A percentile compares a stretch with the other conserved stretches of the same genome.
These are phyloP conservation scores for Colletotrichum liriopes DNA, from an alignment of 2,329 filamentous ascomycete species.

Conservation along the genomic window DNA sequence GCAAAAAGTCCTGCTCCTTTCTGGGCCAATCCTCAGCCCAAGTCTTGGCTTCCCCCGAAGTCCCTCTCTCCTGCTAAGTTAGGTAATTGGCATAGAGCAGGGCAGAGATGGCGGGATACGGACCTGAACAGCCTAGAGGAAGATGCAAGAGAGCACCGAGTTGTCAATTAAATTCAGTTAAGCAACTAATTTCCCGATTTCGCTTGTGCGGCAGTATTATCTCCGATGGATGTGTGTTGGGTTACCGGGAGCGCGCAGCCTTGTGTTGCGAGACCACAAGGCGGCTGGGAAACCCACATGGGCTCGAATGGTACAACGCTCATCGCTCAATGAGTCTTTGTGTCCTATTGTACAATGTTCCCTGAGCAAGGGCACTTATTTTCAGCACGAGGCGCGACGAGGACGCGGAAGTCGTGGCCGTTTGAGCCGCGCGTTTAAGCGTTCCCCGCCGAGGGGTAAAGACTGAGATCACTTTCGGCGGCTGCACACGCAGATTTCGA, in stretches of 20 bases:
- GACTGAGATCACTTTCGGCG: not conserved
- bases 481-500: not conserved
- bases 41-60: not conserved
- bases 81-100: not conserved
- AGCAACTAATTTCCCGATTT: not conserved
- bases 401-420: not conserved
- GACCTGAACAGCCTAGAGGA: not conserved
- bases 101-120: not conserved
- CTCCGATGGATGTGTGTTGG: not conserved
- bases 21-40: not conserved
- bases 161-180: not conserved
- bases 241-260: not conserved
- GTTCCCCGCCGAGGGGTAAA: not conserved
- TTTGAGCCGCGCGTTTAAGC: not conserved
- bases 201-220: too few relatives aligned
- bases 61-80: not conserved
- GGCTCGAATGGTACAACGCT: not conserved
- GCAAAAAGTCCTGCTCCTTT: not conserved
- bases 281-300: not conserved
- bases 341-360: not conserved
- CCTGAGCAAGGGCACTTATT: not conserved
- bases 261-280: not conserved
- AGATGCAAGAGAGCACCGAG: not conserved
- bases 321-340: not conserved
- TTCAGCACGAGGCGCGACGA: not conserved